These are phyloP conservation scores for Russula olivacea DNA, from an alignment of 768 basidiomycete species.

Conservation along the genomic window DNA sequence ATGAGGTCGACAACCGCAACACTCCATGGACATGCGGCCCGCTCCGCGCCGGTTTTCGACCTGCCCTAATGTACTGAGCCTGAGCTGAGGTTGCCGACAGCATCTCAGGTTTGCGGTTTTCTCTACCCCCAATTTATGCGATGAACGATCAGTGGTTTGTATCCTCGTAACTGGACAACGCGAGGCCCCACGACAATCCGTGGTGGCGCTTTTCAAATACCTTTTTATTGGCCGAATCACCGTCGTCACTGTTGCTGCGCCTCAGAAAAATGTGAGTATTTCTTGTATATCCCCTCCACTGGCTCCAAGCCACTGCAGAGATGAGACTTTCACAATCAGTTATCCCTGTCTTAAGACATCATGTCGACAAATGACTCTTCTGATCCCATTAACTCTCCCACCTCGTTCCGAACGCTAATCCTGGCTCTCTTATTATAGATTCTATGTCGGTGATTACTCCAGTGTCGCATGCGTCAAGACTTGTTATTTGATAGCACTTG, in stretches of 20 bases:
- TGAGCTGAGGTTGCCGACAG: too few relatives aligned
- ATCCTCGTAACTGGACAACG: not conserved
- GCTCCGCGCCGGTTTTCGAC: not conserved
- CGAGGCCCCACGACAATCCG: not conserved
- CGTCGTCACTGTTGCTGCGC: not conserved
- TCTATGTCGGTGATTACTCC: not conserved
- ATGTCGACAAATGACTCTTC: conserved; percentile 18
- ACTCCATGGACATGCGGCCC: not conserved
- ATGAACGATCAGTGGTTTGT: not conserved
- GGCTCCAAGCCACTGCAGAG: not conserved
- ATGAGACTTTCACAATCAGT: conserved; percentile 22
- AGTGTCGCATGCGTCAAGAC: not conserved
- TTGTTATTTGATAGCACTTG: not conserved
- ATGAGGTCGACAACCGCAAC: not conserved
- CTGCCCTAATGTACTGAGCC: conserved; percentile 4
- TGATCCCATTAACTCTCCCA: not conserved
- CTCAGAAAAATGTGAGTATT: conserved; percentile 12
- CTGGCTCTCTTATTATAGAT: not conserved
- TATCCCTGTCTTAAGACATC: conserved; percentile 24
- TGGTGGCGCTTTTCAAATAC: not conserved
- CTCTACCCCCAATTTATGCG: too few relatives aligned
- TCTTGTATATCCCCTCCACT: not conserved
- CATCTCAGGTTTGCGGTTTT: too few relatives aligned
- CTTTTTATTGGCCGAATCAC: not conserved
- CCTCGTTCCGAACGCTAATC: not conserved